Evolutionary conservation across 192 early-diverging fungal species (phyloP), one percentile per base, ranked within the genome.

Genomic region (Phlyctochytrium arcticum): DNA sequence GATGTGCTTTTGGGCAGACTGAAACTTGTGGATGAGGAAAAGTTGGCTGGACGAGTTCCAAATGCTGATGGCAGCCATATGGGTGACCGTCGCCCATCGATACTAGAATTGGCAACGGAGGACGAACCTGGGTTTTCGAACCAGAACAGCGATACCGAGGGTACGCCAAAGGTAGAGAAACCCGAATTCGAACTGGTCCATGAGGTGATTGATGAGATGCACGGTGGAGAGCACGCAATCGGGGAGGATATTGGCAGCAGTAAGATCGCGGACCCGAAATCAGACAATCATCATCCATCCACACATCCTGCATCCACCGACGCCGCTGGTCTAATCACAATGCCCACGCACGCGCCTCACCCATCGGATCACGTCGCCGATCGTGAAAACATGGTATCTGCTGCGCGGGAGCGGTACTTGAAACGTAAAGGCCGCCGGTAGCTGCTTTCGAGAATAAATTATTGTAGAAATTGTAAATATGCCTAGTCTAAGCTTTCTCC

Each of bases 321-420:
- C 55, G n/a, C 23, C n/a, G 26, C 19, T 1, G 4, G 9, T n/a
- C 12, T 12, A 17, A 8, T 23, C n/a, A 12, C 12, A 57, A 2
- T 31, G 29, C 23, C 34, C 34, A 26, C 29, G 33, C 55, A 57
- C 17, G 9, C 49, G 49, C 23, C 49, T 21, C n/a, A n/a, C n/a
- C n/a, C n/a, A n/a, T n/a, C 15, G 12, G 39, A 44, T 12, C 12
- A 44, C 15, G 39, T 44, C 39, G 2, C 39, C 12, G 39, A 44
- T 12, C 29, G 56, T 17, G 56, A 32, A 5, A 36, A 4, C 15
- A 49, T 30, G 26, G 65, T 44, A 6, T 47, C 50, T 26, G 74
- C 58, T 17, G 74, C 74, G 5, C 36, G 57, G 31, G 60, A 65
- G 65, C 57, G 72, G 26, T 78, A 75, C 65, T 61, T 74, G 54